A percentile compares a stretch with the other conserved stretches of the same genome.
Conservation (phyloP, 1,139 yeast species). For the Pichia sp. region DNA sequence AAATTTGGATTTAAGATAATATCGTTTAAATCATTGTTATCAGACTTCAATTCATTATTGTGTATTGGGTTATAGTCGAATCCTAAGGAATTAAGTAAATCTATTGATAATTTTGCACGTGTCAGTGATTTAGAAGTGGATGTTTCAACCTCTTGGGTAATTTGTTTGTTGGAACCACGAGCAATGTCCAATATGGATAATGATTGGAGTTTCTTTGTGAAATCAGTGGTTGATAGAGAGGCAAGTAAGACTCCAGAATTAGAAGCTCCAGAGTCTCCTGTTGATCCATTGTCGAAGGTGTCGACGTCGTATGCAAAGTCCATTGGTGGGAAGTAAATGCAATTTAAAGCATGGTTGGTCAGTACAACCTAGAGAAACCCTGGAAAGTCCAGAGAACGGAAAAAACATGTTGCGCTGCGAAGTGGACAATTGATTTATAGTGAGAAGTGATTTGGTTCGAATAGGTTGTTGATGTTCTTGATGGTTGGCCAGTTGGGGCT, state of each 20-base stretch:
- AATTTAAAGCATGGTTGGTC: too few species aligned
- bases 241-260: too few species aligned
- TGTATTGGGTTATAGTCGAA: conserved; percentile 6
- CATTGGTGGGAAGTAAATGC: too few species aligned
- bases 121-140: conserved; percentile 30
- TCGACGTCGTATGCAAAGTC: conserved; percentile 14
- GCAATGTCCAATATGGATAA: conserved; percentile 10
- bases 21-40: conserved; percentile 4
- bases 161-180: conserved; percentile 1
- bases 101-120: conserved; percentile 34
- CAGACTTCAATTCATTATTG: conserved; percentile 2
- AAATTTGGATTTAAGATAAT: conserved; percentile 16
- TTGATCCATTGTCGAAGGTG: conserved; percentile 2
- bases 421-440: too few species aligned
- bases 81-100: conserved; percentile 18
- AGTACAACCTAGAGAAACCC: too few species aligned
- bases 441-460: too few species aligned
- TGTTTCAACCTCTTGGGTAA: not conserved
- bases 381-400: too few species aligned
- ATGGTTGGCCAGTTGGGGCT: too few species aligned
- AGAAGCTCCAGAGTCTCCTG: not conserved
- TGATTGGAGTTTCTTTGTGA: conserved; percentile 12
- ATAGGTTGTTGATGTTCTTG: too few species aligned
- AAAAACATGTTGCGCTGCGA: too few species aligned
- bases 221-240: conserved; percentile 11